Evolutionary conservation across 176 grass and related monocot species (phyloP).

Genomic region (Zizania latifolia): DNA sequence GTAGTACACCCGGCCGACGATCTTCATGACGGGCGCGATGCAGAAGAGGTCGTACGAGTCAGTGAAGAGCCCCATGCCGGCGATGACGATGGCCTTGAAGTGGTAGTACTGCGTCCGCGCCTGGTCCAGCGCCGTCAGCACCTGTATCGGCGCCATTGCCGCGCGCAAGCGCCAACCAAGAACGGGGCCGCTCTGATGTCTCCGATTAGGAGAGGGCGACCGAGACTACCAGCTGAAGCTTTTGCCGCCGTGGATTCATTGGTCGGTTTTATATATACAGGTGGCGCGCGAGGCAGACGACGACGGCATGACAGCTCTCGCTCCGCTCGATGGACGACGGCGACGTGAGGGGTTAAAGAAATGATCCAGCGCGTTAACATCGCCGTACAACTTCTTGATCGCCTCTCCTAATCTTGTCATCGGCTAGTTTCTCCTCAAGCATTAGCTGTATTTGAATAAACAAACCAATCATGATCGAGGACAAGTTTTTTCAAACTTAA

Average conservation of each 20-base stretch:
- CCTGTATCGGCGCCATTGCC: conserved; percentile 26
- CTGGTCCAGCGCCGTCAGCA: conserved; percentile 53
- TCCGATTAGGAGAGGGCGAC: neutral
- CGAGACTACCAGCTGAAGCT: neutral
- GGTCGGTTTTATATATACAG: neutral
- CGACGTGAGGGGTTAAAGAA: conserved; percentile 14
- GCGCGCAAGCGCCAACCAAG: neutral
- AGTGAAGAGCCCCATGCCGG: conserved; percentile 84
- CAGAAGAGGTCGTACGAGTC: conserved; percentile 85
- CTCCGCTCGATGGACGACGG: too few relatives aligned
- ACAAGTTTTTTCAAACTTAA: too few relatives aligned
- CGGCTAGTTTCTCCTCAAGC: too few relatives aligned
- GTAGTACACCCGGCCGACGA: conserved; percentile 76
- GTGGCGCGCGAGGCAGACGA: neutral
- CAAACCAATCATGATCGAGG: too few relatives aligned
- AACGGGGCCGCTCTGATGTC: neutral
- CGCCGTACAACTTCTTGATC: too few relatives aligned
- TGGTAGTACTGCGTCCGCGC: conserved; percentile 80
- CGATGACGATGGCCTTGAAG: conserved; percentile 75
- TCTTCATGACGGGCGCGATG: conserved; percentile 59
- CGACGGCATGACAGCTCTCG: too few relatives aligned
- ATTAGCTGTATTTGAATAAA: neutral
- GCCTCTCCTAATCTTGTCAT: too few relatives aligned
- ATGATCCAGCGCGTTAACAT: conserved; percentile 14
- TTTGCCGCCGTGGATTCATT: too few relatives aligned